Percentiles rank a stretch among this genome's conserved stretches.
These are phyloP conservation scores for Lepidium sativum DNA, from an alignment of 345 rosid genomes.

Conservation along the genomic window DNA sequence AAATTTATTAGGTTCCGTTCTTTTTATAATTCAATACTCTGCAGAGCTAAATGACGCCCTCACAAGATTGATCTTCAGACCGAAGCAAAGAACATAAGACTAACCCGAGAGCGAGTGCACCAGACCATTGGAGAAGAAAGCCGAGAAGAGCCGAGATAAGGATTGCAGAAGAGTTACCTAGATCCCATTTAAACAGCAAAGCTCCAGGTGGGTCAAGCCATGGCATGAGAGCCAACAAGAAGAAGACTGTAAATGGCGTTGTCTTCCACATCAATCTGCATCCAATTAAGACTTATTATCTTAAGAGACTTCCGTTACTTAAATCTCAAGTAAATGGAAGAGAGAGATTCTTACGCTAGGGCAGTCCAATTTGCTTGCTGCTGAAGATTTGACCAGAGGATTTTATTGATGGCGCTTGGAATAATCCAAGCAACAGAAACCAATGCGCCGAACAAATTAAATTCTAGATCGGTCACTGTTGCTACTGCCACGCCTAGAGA, in stretches of 20 bases:
- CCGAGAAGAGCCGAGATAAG: constrained; percentile 78
- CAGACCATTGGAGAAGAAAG: constrained; percentile 94
- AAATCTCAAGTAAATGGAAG: background rate
- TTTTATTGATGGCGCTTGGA: constrained; percentile 86
- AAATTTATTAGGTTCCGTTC: background rate
- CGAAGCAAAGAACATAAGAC: constrained; percentile 2
- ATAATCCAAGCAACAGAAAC: constrained; percentile 80
- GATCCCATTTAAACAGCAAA: constrained; percentile 67
- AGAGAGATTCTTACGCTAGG: constrained; percentile 49
- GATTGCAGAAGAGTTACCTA: constrained; percentile 52
- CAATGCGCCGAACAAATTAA: constrained; percentile 70
- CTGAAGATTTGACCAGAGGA: constrained; percentile 88
- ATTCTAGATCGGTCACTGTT: constrained; percentile 79
- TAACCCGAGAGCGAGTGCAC: constrained; percentile 94
- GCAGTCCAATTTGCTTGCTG: constrained; percentile 94
- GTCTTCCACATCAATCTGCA: constrained; percentile 98
- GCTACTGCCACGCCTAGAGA: constrained; percentile 89
- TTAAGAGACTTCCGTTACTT: background rate
- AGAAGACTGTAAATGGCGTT: constrained; percentile 72
- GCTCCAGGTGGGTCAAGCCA: constrained; percentile 97
- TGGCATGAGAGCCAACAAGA: constrained; percentile 79
- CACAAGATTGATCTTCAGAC: background rate
- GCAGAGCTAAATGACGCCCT: background rate
- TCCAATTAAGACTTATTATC: background rate
- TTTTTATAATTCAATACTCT: background rate